These are phyloP conservation scores for Tremella mesenterica DNA, from an alignment of 768 basidiomycete species.

Conservation along the genomic window DNA sequence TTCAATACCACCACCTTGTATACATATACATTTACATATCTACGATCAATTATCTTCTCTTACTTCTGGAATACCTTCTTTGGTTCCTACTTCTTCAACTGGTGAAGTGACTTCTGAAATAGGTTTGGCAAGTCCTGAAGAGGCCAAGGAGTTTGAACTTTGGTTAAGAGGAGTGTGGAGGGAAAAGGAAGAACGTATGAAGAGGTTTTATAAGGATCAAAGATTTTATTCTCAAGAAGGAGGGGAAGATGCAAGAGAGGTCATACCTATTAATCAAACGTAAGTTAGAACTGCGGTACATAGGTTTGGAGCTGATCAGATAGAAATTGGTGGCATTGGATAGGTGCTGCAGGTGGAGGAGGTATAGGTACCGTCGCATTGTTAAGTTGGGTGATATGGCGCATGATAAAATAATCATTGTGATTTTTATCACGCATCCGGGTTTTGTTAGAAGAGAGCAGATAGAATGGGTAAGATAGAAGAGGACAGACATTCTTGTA, in stretches of 20 bases:
- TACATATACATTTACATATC: constrained; percentile 79
- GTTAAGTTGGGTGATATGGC: not conserved
- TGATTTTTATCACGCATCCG: no score
- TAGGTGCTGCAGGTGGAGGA: constrained; percentile 29
- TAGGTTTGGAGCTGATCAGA: not conserved
- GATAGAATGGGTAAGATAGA: no score
- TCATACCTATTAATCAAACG: constrained; percentile 26
- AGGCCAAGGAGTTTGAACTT: constrained; percentile 61
- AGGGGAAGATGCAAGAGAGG: constrained; percentile 10
- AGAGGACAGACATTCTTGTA: no score
- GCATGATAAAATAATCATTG: not conserved
- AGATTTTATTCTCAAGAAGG: constrained; percentile 45
- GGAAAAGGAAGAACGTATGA: constrained; percentile 73
- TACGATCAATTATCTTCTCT: constrained; percentile 53
- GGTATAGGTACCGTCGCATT: constrained; percentile 19
- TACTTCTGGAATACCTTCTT: constrained; percentile 45
- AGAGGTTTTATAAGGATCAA: constrained; percentile 55
- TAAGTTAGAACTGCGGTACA: constrained; percentile 11
- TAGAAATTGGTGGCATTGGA: constrained; percentile 32
- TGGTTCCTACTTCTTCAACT: constrained; percentile 38
- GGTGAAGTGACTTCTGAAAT: constrained; percentile 34
- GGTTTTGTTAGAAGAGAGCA: no score
- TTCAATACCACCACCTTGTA: constrained; percentile 67
- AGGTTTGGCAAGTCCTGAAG: constrained; percentile 49
- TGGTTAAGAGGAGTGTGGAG: constrained; percentile 79